Percentiles rank a stretch among this genome's conserved stretches.
Evolutionary conservation across 2,329 filamentous ascomycete species (phyloP).

Genomic region (Beauveria sp.): DNA sequence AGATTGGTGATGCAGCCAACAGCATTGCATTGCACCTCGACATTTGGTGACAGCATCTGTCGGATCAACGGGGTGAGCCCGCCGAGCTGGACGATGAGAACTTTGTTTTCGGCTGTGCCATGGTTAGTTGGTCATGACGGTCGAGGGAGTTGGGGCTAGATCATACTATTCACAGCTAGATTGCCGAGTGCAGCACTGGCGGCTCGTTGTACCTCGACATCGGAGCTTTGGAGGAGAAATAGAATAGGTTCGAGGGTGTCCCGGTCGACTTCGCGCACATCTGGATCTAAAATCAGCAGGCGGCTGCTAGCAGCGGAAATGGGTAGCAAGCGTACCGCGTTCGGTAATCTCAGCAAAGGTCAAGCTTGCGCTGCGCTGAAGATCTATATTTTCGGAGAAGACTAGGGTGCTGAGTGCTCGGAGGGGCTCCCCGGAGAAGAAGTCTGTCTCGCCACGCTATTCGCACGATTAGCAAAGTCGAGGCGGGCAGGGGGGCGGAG

Average conservation of each 20-base stretch:
- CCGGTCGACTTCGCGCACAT: conserved; percentile 92
- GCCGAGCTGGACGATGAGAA: conserved; percentile 86
- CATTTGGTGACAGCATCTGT: conserved; percentile 96
- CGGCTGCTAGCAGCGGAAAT: not conserved
- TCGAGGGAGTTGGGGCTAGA: not conserved
- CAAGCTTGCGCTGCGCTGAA: conserved; percentile 93
- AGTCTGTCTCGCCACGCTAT: conserved; percentile 92
- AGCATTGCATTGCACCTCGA: conserved; percentile 98
- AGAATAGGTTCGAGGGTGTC: conserved; percentile 95
- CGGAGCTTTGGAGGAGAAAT: conserved; percentile 86
- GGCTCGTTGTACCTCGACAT: conserved; percentile 94
- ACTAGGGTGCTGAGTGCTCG: conserved; percentile 91
- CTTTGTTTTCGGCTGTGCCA: conserved; percentile 86
- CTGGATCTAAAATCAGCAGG: conserved; percentile 38
- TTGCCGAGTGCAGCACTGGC: conserved; percentile 95
- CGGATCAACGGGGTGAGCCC: conserved; percentile 87
- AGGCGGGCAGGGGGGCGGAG: not conserved
- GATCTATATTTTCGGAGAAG: conserved; percentile 96
- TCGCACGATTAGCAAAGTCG: conserved; percentile 18
- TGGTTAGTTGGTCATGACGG: conserved; percentile 32
- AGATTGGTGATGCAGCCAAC: conserved; percentile 98
- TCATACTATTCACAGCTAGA: conserved; percentile 89
- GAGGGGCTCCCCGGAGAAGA: conserved; percentile 93
- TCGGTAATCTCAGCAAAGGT: conserved; percentile 99
- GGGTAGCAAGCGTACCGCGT: conserved; percentile 58